Evolutionary conservation across 257 asterid species (phyloP).

Genomic region (Primulina eburnea): DNA sequence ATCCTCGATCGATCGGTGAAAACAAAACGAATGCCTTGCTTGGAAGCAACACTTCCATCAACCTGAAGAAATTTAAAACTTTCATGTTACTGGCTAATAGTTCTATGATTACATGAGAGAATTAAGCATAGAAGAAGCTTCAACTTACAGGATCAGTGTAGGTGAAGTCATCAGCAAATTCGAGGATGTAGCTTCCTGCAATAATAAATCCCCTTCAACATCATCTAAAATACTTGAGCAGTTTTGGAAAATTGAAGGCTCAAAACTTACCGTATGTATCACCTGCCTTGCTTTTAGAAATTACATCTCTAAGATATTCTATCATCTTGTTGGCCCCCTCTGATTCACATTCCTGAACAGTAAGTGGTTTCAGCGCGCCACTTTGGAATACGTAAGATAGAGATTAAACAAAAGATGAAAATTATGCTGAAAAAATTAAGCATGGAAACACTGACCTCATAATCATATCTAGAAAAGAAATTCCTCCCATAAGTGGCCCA

Average conservation of each 20-base stretch:
- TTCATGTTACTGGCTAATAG: slow-evolving; percentile 16
- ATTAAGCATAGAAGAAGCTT: slow-evolving; percentile 11
- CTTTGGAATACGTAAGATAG: not conserved
- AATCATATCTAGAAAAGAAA: slow-evolving; percentile 94
- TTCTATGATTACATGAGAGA: slow-evolving; percentile 9
- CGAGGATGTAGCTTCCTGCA: slow-evolving; percentile 74
- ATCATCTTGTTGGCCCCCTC: slow-evolving; percentile 84
- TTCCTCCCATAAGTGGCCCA: slow-evolving; percentile 97
- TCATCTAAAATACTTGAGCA: not conserved
- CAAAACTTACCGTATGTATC: slow-evolving; percentile 59
- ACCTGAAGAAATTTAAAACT: slow-evolving; percentile 47
- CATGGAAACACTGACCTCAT: slow-evolving; percentile 58
- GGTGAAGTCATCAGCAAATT: slow-evolving; percentile 89
- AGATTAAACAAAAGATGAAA: not conserved
- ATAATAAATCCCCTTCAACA: slow-evolving; percentile 24
- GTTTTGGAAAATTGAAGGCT: slow-evolving; percentile 1
- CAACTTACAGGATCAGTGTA: slow-evolving; percentile 90
- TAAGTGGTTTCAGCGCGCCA: slow-evolving; percentile 19
- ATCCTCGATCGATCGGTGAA: slow-evolving; percentile 93
- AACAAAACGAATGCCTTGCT: slow-evolving; percentile 86
- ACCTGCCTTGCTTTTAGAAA: slow-evolving; percentile 71
- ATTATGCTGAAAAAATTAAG: slow-evolving; percentile 14
- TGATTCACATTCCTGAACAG: slow-evolving; percentile 78
- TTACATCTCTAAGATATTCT: slow-evolving; percentile 61
- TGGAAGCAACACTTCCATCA: slow-evolving; percentile 84